phyloP scores from a whole-genome alignment of 148 eudicot genomes.

The Rheum nobile region DNA sequence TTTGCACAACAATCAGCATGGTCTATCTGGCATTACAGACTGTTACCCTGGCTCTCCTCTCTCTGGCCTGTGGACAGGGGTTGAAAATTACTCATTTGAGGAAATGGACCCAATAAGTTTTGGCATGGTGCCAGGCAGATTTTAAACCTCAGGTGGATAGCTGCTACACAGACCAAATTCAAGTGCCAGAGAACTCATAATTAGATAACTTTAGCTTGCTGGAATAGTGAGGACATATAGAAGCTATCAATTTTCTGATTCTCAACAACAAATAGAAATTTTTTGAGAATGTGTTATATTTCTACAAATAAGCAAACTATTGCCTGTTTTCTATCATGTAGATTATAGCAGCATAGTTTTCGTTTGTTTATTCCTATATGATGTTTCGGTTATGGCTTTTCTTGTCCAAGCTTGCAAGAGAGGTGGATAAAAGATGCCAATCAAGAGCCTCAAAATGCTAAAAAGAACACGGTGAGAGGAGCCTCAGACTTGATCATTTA shows the following conservation, averaged over 20 bases:
- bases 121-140: background rate
- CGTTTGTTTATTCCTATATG: background rate
- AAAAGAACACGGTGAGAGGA: background rate
- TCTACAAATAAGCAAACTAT: background rate
- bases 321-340: background rate
- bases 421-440: background rate
- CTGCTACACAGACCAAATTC: background rate
- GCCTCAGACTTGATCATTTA: background rate
- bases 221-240: background rate
- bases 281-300: background rate
- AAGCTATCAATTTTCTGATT: background rate
- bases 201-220: background rate
- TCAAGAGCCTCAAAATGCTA: background rate
- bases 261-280: background rate
- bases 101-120: background rate
- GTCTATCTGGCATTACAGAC: background rate
- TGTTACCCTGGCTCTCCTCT: background rate
- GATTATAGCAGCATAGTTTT: background rate
- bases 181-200: background rate
- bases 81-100: background rate
- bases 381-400: background rate
- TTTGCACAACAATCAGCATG: background rate
- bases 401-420: background rate
- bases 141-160: background rate
- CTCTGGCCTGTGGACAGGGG: background rate